Percentiles rank a stretch among this genome's conserved stretches.
phyloP scores from a whole-genome alignment of 2,329 filamentous ascomycete genomes.

The Ophiocordyceps australis region DNA sequence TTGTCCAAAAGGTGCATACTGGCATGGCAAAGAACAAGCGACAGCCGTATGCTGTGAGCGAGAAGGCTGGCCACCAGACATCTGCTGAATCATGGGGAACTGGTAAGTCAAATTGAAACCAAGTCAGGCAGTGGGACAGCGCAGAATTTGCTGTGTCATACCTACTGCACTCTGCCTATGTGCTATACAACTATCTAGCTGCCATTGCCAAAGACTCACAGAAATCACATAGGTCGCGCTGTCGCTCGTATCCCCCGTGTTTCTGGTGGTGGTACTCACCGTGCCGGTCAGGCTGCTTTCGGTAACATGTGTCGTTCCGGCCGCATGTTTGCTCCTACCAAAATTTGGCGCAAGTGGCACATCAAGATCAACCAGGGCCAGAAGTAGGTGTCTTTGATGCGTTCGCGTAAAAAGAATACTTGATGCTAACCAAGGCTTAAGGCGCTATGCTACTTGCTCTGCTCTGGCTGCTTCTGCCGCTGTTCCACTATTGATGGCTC shows the following conservation, averaged over 20 bases:
- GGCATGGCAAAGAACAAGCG: conserved; percentile 99
- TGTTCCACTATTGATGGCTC: conserved; percentile 85
- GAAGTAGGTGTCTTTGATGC: conserved; percentile 67
- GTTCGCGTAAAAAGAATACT: no score
- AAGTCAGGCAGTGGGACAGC: background rate
- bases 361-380: conserved; percentile 99
- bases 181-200: background rate
- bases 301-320: conserved; percentile 99
- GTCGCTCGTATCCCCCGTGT: conserved; percentile 99
- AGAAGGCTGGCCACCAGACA: conserved; percentile 99
- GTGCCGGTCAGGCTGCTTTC: conserved; percentile 98
- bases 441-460: conserved; percentile 94
- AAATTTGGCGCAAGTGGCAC: conserved; percentile 99
- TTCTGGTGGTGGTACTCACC: conserved; percentile 99
- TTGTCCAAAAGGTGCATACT: conserved; percentile 97
- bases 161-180: background rate
- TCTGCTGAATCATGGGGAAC: conserved; percentile 99
- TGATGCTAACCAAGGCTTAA: conserved; percentile 16
- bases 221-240: conserved; percentile 71
- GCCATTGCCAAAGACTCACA: conserved; percentile 1
- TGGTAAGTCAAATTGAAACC: conserved; percentile 43
- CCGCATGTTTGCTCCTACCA: conserved; percentile 99
- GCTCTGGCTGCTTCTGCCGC: conserved; percentile 93
- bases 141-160: background rate
- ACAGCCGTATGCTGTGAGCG: conserved; percentile 97